These are phyloP conservation scores for Saccharomycopsis capsularis DNA, from an alignment of 805 yeast genomes.

Conservation along the genomic window DNA sequence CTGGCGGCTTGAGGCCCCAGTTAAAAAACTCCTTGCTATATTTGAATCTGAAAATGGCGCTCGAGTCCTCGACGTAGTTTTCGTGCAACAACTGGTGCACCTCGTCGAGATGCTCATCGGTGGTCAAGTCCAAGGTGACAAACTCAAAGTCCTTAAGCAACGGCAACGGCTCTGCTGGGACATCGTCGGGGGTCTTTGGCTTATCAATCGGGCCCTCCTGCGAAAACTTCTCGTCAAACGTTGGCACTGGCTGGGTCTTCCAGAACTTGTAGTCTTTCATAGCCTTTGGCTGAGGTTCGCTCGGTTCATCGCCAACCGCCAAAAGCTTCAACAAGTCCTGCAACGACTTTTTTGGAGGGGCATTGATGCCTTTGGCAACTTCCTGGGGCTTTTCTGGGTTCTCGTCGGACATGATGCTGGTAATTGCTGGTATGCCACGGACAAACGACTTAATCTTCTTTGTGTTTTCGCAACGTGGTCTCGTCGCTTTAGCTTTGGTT, in stretches of 20 bases:
- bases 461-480: too few species aligned
- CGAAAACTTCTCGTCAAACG: conserved; percentile 49
- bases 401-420: conserved; percentile 77
- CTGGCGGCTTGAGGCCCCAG: conserved; percentile 95
- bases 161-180: conserved; percentile 64
- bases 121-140: conserved; percentile 65
- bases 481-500: too few species aligned
- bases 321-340: conserved; percentile 54
- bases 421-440: too few species aligned
- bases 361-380: conserved; percentile 76
- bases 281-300: conserved; percentile 54
- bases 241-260: conserved; percentile 94
- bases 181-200: conserved; percentile 59
- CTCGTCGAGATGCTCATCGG: conserved; percentile 56
- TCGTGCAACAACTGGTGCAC: conserved; percentile 75
- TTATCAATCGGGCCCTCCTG: conserved; percentile 77
- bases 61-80: conserved; percentile 92
- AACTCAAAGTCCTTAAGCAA: conserved; percentile 80
- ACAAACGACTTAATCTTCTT: too few species aligned
- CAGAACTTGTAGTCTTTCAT: conserved; percentile 93
- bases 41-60: conserved; percentile 85
- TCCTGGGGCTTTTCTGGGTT: conserved; percentile 95
- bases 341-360: conserved; percentile 33
- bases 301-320: conserved; percentile 46
- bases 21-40: conserved; percentile 75